Percentiles rank a stretch among this genome's conserved stretches.
Conservation (phyloP, 2,329 filamentous ascomycete genomes). For the Fusarium praegraminearum region DNA sequence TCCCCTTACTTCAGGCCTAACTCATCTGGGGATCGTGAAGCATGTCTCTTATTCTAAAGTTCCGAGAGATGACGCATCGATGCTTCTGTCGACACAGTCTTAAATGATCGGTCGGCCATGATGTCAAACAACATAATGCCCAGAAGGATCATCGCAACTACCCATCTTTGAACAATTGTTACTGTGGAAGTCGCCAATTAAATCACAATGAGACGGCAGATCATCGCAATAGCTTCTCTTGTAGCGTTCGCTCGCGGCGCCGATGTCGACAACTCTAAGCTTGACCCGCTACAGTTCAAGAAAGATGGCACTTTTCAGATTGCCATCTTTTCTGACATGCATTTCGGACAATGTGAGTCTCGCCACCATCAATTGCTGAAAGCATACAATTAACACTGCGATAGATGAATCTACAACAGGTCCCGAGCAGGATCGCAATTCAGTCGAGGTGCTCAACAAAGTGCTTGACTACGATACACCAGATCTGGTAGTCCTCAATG, state of each 20-base stretch:
- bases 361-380: fast-evolving
- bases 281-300: conserved; percentile 36
- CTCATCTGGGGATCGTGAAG: conserved; percentile 14
- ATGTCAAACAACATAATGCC: background rate
- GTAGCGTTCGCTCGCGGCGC: conserved; percentile 10
- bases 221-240: conserved; percentile 11
- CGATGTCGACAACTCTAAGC: conserved; percentile 23
- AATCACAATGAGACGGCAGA: conserved; percentile 5
- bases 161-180: too few species aligned
- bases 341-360: conserved; percentile 42
- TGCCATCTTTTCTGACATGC: conserved; percentile 43
- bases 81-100: conserved; percentile 11
- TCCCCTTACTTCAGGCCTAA: conserved; percentile 7
- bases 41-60: background rate
- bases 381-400: background rate
- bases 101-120: conserved; percentile 12
- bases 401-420: conserved; percentile 42
- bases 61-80: conserved; percentile 24
- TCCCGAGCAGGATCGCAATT: conserved; percentile 67
- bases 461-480: conserved; percentile 69
- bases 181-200: background rate
- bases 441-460: conserved; percentile 66
- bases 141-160: background rate
- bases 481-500: conserved; percentile 75
- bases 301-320: conserved; percentile 42